Base-by-base conservation (phyloP, 345 rosid genomes). In the Rhodamnia rubescens region DNA sequence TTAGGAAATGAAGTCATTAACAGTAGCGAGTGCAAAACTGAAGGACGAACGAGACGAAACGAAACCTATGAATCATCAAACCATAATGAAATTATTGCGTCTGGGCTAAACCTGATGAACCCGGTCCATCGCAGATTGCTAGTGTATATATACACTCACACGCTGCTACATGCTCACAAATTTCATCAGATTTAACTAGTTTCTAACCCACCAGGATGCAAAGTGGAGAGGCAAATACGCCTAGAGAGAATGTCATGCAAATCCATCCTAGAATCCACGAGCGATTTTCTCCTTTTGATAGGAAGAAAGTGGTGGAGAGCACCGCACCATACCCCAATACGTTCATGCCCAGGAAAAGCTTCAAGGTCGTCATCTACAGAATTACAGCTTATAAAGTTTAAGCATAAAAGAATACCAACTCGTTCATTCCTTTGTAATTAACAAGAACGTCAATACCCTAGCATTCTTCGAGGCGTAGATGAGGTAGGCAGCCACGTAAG, bases 171-270 rank as follows among this genome's bases (percentile, higher is more conserved):
- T 52, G 10, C 59, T 22, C 22, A 15, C 36, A 53, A 5, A 7
- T 13, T 32, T 50, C 2, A 5, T 29, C 11, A 53, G 2, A 42
- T 18, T 13, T 26, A 16, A 54, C 18, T 78, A 55, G 8, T 18
- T 47, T 47, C 26, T 83, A 47, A 47, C 92, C 88, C 83, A 96
- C 99, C 91, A 96, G 85, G 88, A 96, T 94, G 86, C 92, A 90
- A 53, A 96, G 98, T 36, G 99, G 99, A 12, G 99, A 98, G 29
- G 85, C 94, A 57, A 97, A 97, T 3, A 96, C 99, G 75, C 89
- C 51, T 8, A 95, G 85, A 55, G 99, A 86, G 82, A 96, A 92
- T 27, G 88, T 88, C 96, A 97, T 91, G 90, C 98, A 95, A 50
- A 95, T 88, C 91, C 95, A 94, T 58, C 98, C 99, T 27, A 97